These are phyloP conservation scores for Xylaria palmicola DNA, from an alignment of 495 filamentous ascomycete species.

Conservation along the genomic window DNA sequence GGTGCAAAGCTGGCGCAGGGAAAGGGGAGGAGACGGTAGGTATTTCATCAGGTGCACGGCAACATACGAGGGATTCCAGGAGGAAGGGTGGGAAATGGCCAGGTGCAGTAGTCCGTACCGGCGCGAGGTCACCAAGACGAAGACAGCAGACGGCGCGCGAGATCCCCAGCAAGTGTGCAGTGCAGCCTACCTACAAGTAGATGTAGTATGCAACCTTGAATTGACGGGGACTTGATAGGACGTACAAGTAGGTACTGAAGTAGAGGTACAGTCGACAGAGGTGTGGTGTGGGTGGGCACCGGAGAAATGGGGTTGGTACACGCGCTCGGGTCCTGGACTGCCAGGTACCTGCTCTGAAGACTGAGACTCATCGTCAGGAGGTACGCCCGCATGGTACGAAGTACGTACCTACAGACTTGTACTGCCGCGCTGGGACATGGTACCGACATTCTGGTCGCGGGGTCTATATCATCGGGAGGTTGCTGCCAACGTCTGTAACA, in stretches of 20 bases:
- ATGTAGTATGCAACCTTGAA: too few species aligned
- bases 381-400: too few species aligned
- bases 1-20: not conserved
- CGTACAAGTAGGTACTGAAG: not conserved
- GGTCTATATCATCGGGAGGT: constrained; percentile 8
- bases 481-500: constrained; percentile 9
- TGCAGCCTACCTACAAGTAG: too few species aligned
- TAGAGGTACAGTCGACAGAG: not conserved
- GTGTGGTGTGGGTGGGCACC: not conserved
- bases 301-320: constrained; percentile 11
- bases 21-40: not conserved
- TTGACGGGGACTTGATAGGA: constrained; percentile 11
- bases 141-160: constrained; percentile 14
- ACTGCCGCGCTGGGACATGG: constrained; percentile 8
- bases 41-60: not conserved
- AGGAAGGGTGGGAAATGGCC: constrained; percentile 18
- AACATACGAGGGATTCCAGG: constrained; percentile 13
- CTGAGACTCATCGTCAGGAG: too few species aligned
- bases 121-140: constrained; percentile 12
- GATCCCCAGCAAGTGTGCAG: too few species aligned
- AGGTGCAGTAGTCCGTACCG: constrained; percentile 16
- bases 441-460: constrained; percentile 21
- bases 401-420: too few species aligned
- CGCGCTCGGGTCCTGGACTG: constrained; percentile 7
- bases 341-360: too few species aligned